Evolutionary conservation across 495 filamentous ascomycete species (phyloP).

Genomic region (Apodospora peruviana): DNA sequence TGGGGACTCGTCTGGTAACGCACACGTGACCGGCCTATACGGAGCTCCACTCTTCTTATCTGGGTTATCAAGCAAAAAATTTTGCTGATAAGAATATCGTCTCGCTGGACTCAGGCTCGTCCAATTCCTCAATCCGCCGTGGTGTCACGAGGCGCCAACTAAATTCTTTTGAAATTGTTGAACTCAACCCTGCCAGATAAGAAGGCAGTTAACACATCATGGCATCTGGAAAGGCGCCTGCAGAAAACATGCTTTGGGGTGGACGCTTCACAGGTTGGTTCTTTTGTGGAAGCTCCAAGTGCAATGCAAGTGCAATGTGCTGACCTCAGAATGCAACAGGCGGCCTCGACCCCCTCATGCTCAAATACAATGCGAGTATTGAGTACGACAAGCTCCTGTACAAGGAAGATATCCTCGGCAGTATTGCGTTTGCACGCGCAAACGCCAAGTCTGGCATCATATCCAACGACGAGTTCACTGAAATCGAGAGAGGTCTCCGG

Average conservation of each 20-base stretch:
- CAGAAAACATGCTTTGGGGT: slow-evolving; percentile 69
- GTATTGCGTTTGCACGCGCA: slow-evolving; percentile 82
- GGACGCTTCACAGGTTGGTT: slow-evolving; percentile 68
- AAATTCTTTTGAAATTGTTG: no score
- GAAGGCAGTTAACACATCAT: no score
- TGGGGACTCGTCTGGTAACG: no score
- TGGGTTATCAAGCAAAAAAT: no score
- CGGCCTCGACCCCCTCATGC: slow-evolving; percentile 84
- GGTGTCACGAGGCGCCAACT: no score
- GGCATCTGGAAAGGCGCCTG: slow-evolving; percentile 19
- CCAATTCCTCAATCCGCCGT: no score
- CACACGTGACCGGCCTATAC: no score
- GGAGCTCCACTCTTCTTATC: no score
- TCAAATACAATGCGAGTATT: slow-evolving; percentile 81
- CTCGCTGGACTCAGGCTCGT: no score
- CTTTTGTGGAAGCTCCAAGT: neutral
- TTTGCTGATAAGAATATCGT: no score
- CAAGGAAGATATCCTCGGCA: slow-evolving; percentile 73
- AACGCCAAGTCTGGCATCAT: slow-evolving; percentile 74
- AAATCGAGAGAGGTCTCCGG: slow-evolving; percentile 69
- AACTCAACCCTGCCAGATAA: no score
- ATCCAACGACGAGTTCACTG: slow-evolving; percentile 64
- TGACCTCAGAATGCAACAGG: slow-evolving; percentile 32
- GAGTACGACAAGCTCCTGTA: slow-evolving; percentile 79
- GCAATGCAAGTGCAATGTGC: neutral